Conservation (phyloP, 2,329 filamentous ascomycete genomes). For the Furcasterigmium furcatum region DNA sequence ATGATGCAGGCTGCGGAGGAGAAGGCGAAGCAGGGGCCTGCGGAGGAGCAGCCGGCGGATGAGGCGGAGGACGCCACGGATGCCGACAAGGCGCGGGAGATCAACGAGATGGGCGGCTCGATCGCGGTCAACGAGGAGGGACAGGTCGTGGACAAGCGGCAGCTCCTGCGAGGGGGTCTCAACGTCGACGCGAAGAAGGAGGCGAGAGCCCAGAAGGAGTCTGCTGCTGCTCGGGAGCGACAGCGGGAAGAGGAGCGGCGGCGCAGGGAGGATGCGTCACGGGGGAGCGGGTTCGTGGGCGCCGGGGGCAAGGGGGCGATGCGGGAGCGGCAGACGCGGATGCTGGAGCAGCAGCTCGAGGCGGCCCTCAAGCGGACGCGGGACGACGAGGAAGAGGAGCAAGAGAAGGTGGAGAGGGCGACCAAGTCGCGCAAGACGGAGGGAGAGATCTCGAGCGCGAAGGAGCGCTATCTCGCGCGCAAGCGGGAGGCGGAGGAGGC, state of each 20-base stretch:
- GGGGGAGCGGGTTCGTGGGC: conserved; percentile 32
- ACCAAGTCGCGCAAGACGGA: conserved; percentile 78
- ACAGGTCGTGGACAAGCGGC: conserved; percentile 79
- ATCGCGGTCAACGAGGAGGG: conserved; percentile 79
- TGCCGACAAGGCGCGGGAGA: conserved; percentile 62
- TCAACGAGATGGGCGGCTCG: conserved; percentile 58
- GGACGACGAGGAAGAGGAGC: conserved; percentile 63
- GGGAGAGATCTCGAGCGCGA: conserved; percentile 71
- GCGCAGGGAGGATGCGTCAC: not conserved
- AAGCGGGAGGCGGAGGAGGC: conserved; percentile 72
- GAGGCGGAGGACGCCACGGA: conserved; percentile 49
- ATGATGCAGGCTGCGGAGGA: conserved; percentile 65
- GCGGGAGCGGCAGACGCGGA: conserved; percentile 72
- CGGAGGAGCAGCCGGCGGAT: conserved; percentile 24
- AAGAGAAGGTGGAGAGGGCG: conserved; percentile 58
- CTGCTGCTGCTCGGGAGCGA: conserved; percentile 13
- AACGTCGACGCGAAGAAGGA: conserved; percentile 68
- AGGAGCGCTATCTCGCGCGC: conserved; percentile 74
- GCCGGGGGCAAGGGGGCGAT: conserved; percentile 60
- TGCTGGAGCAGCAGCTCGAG: conserved; percentile 77
- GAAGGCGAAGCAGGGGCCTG: conserved; percentile 37
- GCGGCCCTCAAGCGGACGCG: conserved; percentile 68
- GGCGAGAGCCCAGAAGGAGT: conserved; percentile 25
- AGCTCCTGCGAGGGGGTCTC: conserved; percentile 71
- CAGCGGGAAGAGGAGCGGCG: not conserved